A percentile compares a stretch with the other conserved stretches of the same genome.
phyloP scores from a whole-genome alignment of 257 asterid genomes.

The Solanum etuberosum region DNA sequence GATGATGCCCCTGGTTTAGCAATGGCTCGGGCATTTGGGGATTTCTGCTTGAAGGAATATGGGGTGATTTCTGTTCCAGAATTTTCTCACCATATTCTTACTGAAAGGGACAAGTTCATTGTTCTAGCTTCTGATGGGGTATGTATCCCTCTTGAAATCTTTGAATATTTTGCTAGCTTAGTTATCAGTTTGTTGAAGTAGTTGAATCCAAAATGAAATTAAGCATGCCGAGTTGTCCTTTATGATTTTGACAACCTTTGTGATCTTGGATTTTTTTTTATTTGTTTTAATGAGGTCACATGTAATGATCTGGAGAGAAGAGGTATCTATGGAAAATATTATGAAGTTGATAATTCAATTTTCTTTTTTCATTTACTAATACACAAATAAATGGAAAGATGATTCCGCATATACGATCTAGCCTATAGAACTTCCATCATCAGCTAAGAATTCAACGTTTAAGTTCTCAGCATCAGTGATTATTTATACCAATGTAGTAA shows the following conservation, averaged over 20 bases:
- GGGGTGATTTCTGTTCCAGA: slow-evolving; percentile 97
- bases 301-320: neutral
- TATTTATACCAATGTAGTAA: neutral
- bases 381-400: neutral
- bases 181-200: neutral
- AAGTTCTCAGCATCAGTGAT: neutral
- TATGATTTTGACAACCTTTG: neutral
- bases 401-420: neutral
- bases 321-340: neutral
- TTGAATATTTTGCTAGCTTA: neutral
- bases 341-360: neutral
- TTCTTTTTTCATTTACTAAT: neutral
- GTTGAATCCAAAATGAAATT: neutral
- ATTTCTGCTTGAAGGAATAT: slow-evolving; percentile 93
- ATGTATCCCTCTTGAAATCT: slow-evolving; percentile 9
- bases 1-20: slow-evolving; percentile 99
- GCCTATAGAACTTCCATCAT: neutral
- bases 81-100: slow-evolving; percentile 65
- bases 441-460: neutral
- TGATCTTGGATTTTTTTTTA: neutral
- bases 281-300: neutral
- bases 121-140: slow-evolving; percentile 99
- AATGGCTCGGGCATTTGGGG: slow-evolving; percentile 99
- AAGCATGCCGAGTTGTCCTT: neutral
- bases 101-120: slow-evolving; percentile 63